Evolutionary conservation across 2,329 filamentous ascomycete genomes (phyloP).

Genomic region (Penicillium sp.): DNA sequence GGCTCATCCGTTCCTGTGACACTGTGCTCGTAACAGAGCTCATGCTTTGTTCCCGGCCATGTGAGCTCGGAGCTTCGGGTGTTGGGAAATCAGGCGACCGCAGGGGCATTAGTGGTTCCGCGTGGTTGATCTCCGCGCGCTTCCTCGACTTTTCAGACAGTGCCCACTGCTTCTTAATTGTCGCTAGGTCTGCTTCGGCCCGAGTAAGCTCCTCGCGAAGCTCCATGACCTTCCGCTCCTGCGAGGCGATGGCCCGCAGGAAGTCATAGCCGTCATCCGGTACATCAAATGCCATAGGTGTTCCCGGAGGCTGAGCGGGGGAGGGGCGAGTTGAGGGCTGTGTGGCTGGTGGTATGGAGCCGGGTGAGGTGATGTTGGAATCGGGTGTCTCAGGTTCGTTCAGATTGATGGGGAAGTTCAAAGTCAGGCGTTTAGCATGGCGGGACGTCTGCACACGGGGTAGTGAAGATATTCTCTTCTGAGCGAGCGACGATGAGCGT

Average conservation of each 20-base stretch:
- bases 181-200: conserved; percentile 67
- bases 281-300: conserved; percentile 25
- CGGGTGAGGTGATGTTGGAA: conserved; percentile 23
- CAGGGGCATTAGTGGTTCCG: conserved; percentile 52
- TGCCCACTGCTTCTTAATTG: conserved; percentile 76
- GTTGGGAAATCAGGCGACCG: conserved; percentile 30
- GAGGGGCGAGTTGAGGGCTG: conserved; percentile 29
- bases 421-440: conserved; percentile 39
- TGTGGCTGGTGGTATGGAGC: conserved; percentile 27
- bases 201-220: conserved; percentile 78
- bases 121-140: conserved; percentile 55
- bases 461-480: conserved; percentile 20
- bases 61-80: conserved; percentile 12
- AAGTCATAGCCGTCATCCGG: conserved; percentile 55
- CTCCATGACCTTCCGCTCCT: conserved; percentile 84
- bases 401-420: conserved; percentile 41
- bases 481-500: conserved; percentile 11
- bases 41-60: conserved; percentile 23
- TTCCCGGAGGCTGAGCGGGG: conserved; percentile 22
- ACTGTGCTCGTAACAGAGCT: conserved; percentile 20
- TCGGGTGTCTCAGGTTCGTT: conserved; percentile 16
- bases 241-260: conserved; percentile 79
- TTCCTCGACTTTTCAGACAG: conserved; percentile 68
- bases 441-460: conserved; percentile 31
- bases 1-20: conserved; percentile 32